These are phyloP conservation scores for Gentiana macrophylla DNA, from an alignment of 257 asterid species.

Conservation along the genomic window DNA sequence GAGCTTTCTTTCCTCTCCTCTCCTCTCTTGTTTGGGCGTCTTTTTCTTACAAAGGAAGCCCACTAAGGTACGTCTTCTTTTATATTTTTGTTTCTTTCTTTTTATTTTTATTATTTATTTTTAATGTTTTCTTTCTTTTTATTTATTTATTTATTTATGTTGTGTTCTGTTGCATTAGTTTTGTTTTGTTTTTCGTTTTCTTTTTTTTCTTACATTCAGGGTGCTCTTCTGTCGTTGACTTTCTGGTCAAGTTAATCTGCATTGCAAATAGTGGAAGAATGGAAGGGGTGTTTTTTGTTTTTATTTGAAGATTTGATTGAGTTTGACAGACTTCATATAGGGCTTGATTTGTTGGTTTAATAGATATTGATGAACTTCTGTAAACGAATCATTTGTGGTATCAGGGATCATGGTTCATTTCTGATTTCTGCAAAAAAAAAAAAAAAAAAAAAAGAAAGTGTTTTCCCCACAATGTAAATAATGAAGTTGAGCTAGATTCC, in stretches of 20 bases:
- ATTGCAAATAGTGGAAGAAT: background rate
- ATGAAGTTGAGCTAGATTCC: too few relatives aligned
- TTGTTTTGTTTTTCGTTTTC: background rate
- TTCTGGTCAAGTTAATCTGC: constrained; percentile 6
- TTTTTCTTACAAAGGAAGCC: background rate
- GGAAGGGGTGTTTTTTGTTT: background rate
- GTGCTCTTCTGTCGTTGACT: background rate
- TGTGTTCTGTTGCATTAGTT: background rate
- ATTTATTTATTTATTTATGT: background rate
- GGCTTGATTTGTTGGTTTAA: background rate
- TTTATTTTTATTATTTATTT: background rate
- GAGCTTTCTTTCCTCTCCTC: constrained; percentile 26
- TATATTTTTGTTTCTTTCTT: background rate
- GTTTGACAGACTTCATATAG: background rate
- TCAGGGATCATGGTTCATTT: too few relatives aligned
- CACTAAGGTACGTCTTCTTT: constrained; percentile 21
- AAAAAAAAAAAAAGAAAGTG: too few relatives aligned
- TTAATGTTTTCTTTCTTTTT: background rate
- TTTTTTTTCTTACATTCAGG: too few relatives aligned
- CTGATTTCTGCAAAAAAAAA: too few relatives aligned
- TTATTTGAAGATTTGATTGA: background rate
- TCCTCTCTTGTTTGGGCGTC: constrained; percentile 10
- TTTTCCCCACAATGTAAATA: too few relatives aligned
- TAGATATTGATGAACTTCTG: background rate
- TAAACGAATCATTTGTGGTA: background rate